A percentile compares a stretch with the other conserved stretches of the same genome.
These are phyloP conservation scores for Trichoderma sp. DNA, from an alignment of 2,329 filamentous ascomycete species.

Conservation along the genomic window DNA sequence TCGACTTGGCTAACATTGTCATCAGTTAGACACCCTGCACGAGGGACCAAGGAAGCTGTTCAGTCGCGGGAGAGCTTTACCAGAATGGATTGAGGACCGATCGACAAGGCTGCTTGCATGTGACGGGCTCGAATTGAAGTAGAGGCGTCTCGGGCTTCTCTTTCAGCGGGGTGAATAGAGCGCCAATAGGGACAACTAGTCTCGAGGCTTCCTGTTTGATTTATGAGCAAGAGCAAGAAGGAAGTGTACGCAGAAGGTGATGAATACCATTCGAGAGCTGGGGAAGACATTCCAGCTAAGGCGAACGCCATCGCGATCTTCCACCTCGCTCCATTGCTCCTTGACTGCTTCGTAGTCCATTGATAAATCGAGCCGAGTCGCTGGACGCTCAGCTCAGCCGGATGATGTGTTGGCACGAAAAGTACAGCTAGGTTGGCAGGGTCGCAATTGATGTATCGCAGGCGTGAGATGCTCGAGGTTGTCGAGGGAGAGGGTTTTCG, in stretches of 20 bases:
- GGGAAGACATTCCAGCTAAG: constrained; percentile 99
- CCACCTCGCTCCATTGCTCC: constrained; percentile 94
- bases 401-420: not conserved
- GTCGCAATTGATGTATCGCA: not conserved
- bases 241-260: not conserved
- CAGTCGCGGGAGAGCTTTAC: constrained; percentile 51
- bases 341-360: constrained; percentile 96
- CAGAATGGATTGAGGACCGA: constrained; percentile 97
- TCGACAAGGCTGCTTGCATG: constrained; percentile 93
- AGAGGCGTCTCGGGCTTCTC: constrained; percentile 88
- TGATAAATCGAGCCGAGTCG: not conserved
- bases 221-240: not conserved
- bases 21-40: not conserved
- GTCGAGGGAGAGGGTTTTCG: not conserved
- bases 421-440: not conserved
- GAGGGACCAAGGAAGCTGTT: not conserved
- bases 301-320: constrained; percentile 93
- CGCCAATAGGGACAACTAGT: constrained; percentile 93
- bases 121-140: constrained; percentile 93
- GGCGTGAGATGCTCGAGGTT: not conserved
- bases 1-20: constrained; percentile 69
- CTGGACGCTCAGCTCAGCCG: not conserved
- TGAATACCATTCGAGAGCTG: constrained; percentile 87
- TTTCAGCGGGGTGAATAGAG: constrained; percentile 92
- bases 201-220: constrained; percentile 78